Percentiles rank a stretch among this genome's conserved stretches.
Evolutionary conservation across 169 alveolate genomes (phyloP).

Genomic region (Ichthyophthirius multifiliis): DNA sequence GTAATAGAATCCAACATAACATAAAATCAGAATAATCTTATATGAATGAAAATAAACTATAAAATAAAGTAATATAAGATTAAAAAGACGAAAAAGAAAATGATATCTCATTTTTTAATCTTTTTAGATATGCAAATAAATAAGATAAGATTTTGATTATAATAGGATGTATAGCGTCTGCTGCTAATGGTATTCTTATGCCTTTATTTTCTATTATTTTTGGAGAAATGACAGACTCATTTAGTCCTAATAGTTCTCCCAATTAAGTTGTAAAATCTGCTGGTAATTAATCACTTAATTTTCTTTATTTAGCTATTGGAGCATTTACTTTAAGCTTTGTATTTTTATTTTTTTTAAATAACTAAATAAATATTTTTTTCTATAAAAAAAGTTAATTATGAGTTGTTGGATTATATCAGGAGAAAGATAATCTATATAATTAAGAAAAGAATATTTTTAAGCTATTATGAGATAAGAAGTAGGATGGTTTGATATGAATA

Average conservation of each 20-base stretch:
- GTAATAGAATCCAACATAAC: no score
- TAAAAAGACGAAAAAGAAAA: no score
- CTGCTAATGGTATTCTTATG: constrained; percentile 23
- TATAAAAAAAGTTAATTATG: background rate
- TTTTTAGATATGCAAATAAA: constrained; percentile 30
- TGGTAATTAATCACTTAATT: background rate
- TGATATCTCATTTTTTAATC: no score
- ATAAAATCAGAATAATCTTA: no score
- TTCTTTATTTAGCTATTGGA: background rate
- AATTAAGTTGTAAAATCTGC: background rate
- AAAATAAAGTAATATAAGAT: no score
- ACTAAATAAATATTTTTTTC: background rate
- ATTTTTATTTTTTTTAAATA: background rate
- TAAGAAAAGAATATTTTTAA: constrained; percentile 25
- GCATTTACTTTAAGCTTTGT: background rate
- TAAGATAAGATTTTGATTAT: constrained; percentile 23
- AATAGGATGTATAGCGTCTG: constrained; percentile 26
- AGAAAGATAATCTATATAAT: constrained; percentile 29
- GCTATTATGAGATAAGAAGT: constrained; percentile 34
- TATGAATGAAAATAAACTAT: no score
- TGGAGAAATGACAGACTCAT: constrained; percentile 33
- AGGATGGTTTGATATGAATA: constrained; percentile 36
- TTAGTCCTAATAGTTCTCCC: background rate
- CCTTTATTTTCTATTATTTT: constrained; percentile 32
- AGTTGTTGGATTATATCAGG: constrained; percentile 33